These are phyloP conservation scores for Fragaria vesca DNA, from an alignment of 306 rosid species.

Conservation along the genomic window DNA sequence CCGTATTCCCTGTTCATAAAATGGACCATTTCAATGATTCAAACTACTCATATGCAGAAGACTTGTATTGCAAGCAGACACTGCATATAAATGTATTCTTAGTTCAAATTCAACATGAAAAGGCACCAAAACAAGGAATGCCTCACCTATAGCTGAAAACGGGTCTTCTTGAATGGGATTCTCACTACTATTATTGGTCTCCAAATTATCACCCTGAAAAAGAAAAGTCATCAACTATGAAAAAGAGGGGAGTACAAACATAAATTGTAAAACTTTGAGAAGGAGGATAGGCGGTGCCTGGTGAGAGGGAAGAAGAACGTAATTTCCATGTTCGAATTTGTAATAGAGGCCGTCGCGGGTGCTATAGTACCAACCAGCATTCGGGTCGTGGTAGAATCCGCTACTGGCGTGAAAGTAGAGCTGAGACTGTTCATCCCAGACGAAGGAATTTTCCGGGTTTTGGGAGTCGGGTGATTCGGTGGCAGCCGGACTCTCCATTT, in stretches of 20 bases:
- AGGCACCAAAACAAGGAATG: background rate
- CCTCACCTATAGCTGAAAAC: slow-evolving; percentile 11
- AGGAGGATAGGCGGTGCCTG: slow-evolving; percentile 31
- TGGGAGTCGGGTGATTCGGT: slow-evolving; percentile 18
- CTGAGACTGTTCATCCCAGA: slow-evolving; percentile 75
- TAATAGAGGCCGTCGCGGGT: slow-evolving; percentile 64
- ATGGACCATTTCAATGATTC: slow-evolving; percentile 16
- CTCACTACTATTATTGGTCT: slow-evolving; percentile 19
- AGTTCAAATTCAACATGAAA: background rate
- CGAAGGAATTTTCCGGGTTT: slow-evolving; percentile 39
- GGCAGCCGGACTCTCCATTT: slow-evolving; percentile 19
- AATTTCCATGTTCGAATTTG: slow-evolving; percentile 77
- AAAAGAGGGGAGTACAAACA: background rate
- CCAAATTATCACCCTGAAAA: slow-evolving; percentile 41
- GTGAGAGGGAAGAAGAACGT: slow-evolving; percentile 57
- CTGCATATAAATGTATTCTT: background rate
- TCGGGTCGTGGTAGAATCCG: slow-evolving; percentile 89
- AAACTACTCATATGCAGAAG: background rate
- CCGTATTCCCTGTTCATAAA: slow-evolving; percentile 40
- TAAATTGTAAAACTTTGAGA: background rate
- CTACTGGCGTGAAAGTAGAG: slow-evolving; percentile 80
- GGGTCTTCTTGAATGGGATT: slow-evolving; percentile 28
- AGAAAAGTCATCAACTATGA: background rate
- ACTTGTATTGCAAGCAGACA: background rate
- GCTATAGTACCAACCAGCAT: slow-evolving; percentile 87